Conservation (phyloP, 2,329 filamentous ascomycete genomes). For the Sphaerulina populicola region DNA sequence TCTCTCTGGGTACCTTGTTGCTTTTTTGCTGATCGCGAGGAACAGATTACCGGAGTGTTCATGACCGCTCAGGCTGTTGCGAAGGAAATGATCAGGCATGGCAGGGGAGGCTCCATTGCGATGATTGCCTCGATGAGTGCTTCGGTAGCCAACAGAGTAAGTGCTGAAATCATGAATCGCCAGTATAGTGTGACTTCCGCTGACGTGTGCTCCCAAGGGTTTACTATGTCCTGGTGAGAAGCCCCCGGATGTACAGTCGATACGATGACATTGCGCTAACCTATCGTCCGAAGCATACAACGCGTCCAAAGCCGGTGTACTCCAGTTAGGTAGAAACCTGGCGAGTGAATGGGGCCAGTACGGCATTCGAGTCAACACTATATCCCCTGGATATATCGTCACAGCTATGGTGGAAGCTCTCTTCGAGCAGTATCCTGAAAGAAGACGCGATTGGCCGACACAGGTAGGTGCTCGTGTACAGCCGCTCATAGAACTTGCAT, state of each 20-base stretch:
- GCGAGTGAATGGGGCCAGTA: slow-evolving; percentile 64
- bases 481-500: not conserved
- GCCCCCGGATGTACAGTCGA: not conserved
- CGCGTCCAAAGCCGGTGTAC: slow-evolving; percentile 64
- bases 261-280: not conserved
- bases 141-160: slow-evolving; percentile 54
- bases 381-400: slow-evolving; percentile 71
- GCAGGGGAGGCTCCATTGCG: slow-evolving; percentile 52
- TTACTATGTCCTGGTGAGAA: slow-evolving; percentile 42
- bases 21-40: not conserved
- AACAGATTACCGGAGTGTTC: slow-evolving; percentile 51
- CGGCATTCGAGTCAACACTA: slow-evolving; percentile 68
- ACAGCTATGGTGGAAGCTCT: slow-evolving; percentile 77
- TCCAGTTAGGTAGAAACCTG: slow-evolving; percentile 62
- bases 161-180: slow-evolving; percentile 18
- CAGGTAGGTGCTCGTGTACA: slow-evolving; percentile 36
- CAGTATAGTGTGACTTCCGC: not conserved
- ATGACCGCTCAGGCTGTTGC: slow-evolving; percentile 58
- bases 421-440: slow-evolving; percentile 66
- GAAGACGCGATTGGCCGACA: slow-evolving; percentile 59
- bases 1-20: not conserved
- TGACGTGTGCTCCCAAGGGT: slow-evolving; percentile 42
- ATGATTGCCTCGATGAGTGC: slow-evolving; percentile 58
- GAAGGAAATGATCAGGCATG: slow-evolving; percentile 55
- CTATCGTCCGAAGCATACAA: slow-evolving; percentile 54